Evolutionary conservation across 306 rosid species (phyloP).

Genomic region (Dryas alaskensis): DNA sequence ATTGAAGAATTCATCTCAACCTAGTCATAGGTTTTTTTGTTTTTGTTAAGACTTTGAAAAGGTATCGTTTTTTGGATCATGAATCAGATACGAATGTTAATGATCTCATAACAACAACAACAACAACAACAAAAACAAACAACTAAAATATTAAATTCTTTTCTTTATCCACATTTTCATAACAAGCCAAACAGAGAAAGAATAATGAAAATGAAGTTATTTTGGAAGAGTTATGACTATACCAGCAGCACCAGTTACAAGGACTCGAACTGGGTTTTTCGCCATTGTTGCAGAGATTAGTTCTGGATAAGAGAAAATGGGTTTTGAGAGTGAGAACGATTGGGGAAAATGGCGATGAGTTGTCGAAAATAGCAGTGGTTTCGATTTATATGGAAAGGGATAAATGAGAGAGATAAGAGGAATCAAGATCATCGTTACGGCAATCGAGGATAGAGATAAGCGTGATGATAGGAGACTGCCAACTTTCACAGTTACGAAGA

Average conservation of each 20-base stretch:
- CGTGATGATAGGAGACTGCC: conserved; percentile 13
- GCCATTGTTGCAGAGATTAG: conserved; percentile 32
- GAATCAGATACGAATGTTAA: background rate
- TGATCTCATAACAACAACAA: background rate
- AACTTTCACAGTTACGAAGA: background rate
- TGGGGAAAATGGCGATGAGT: conserved; percentile 7
- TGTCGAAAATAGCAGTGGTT: background rate
- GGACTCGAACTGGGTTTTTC: conserved; percentile 37
- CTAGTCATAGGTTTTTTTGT: background rate
- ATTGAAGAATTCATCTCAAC: background rate
- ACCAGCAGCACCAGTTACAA: conserved; percentile 63
- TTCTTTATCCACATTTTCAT: background rate
- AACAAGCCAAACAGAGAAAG: background rate
- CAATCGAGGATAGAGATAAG: conserved; percentile 32
- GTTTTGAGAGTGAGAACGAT: background rate
- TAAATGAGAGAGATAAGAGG: background rate
- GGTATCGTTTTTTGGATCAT: background rate
- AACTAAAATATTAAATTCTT: background rate
- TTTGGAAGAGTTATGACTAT: background rate
- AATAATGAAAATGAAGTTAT: background rate
- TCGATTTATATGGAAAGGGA: background rate
- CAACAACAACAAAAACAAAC: background rate
- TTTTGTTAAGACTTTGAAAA: background rate
- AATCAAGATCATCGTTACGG: background rate
- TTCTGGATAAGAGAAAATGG: background rate